A percentile compares a stretch with the other conserved stretches of the same genome.
Conservation (phyloP, 352 stramenopile species). For the Phytopythium montanum region DNA sequence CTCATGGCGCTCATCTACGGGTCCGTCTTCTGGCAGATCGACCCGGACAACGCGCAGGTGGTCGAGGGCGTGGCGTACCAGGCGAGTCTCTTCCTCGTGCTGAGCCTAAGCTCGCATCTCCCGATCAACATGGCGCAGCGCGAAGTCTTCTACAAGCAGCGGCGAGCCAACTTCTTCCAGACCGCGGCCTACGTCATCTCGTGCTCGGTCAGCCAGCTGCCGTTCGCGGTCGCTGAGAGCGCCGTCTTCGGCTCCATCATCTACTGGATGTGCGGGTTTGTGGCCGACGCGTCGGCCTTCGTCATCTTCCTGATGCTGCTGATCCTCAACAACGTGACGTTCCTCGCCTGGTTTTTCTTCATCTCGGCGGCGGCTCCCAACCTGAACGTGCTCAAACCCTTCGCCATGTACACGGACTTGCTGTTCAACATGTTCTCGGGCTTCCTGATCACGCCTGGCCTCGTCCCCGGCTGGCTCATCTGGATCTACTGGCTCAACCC, state of each 20-base stretch:
- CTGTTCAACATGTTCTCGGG: constrained; percentile 12
- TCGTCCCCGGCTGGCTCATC: constrained; percentile 13
- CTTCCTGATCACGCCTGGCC: constrained; percentile 8
- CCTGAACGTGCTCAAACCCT: constrained; percentile 14
- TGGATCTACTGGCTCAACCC: constrained; percentile 21
- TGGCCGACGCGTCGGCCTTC: constrained; percentile 25
- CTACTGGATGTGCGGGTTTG: constrained; percentile 28
- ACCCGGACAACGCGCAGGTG: constrained; percentile 16
- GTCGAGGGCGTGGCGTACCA: constrained; percentile 64
- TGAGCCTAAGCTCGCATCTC: constrained; percentile 60
- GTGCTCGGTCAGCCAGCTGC: constrained; percentile 17
- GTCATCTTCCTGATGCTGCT: constrained; percentile 56
- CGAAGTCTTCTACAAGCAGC: constrained; percentile 70
- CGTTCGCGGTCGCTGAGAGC: constrained; percentile 40
- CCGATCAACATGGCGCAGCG: constrained; percentile 54
- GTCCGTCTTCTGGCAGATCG: constrained; percentile 19
- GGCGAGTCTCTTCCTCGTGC: constrained; percentile 54
- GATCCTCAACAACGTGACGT: constrained; percentile 28
- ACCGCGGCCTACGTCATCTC: constrained; percentile 55
- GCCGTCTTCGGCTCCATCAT: constrained; percentile 61
- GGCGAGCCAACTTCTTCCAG: constrained; percentile 63
- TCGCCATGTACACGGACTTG: constrained; percentile 8
- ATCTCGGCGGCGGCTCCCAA: constrained; percentile 10
- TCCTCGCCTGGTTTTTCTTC: constrained; percentile 17
- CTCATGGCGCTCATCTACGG: constrained; percentile 27